Evolutionary conservation across 129 eudicot genomes (phyloP).

Genomic region (Centella asiatica): DNA sequence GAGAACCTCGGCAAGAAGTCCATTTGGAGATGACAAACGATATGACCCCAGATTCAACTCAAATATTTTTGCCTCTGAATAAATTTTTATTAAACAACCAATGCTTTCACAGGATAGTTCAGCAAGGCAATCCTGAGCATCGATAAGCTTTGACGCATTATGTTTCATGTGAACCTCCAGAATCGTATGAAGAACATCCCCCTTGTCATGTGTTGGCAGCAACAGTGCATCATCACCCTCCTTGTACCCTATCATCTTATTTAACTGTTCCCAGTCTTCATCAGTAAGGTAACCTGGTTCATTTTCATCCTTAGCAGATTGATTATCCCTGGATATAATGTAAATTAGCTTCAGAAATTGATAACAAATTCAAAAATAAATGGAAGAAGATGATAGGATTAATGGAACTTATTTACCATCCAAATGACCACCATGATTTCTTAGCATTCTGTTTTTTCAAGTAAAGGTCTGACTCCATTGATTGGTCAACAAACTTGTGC

Average conservation of each 20-base stretch:
- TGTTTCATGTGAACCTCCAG: constrained; percentile 91
- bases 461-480: constrained; percentile 49
- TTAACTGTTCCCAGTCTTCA: constrained; percentile 86
- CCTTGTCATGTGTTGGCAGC: constrained; percentile 27
- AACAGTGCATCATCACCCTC: constrained; percentile 67
- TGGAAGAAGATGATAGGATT: neutral
- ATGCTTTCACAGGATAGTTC: constrained; percentile 89
- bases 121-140: constrained; percentile 61
- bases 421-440: constrained; percentile 97
- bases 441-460: constrained; percentile 52
- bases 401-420: constrained; percentile 62
- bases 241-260: constrained; percentile 82
- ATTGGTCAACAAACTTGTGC: constrained; percentile 83
- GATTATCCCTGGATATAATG: constrained; percentile 41
- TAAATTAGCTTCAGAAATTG: constrained; percentile 4
- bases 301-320: constrained; percentile 52
- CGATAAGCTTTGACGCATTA: constrained; percentile 87
- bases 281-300: constrained; percentile 60
- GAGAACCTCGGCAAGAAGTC: constrained; percentile 87
- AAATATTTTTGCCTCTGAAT: constrained; percentile 74
- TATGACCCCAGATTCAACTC: constrained; percentile 93
- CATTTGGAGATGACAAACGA: constrained; percentile 77
- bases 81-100: constrained; percentile 68
- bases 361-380: neutral
- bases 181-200: constrained; percentile 49